Percentiles rank a stretch among this genome's conserved stretches.
Evolutionary conservation across 352 stramenopile species (phyloP).

Genomic region (Phytophthora cryptogea): DNA sequence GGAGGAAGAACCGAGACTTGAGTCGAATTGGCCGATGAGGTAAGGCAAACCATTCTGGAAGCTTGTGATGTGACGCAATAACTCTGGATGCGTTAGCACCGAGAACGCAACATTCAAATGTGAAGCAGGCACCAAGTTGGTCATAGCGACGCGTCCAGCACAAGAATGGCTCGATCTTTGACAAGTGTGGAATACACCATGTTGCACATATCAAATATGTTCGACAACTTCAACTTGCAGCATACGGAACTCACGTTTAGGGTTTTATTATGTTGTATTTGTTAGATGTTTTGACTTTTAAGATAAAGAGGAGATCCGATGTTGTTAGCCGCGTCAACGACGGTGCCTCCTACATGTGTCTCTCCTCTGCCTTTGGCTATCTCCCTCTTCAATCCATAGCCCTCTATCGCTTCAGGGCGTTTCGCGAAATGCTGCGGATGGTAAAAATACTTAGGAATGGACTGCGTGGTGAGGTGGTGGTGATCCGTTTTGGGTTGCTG

Average conservation of each 20-base stretch:
- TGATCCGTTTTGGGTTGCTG: constrained; percentile 24
- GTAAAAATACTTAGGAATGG: constrained; percentile 30
- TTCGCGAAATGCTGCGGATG: constrained; percentile 16
- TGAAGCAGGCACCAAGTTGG: neutral
- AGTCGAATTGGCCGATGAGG: constrained; percentile 24
- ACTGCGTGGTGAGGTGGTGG: too few species aligned
- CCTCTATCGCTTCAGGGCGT: constrained; percentile 8
- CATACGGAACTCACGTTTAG: neutral
- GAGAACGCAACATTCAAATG: constrained; percentile 14
- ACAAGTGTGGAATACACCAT: too few species aligned
- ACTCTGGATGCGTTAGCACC: constrained; percentile 23
- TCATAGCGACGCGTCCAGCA: constrained; percentile 6
- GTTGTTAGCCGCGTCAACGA: too few species aligned
- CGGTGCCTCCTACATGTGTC: too few species aligned
- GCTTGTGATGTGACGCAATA: constrained; percentile 31
- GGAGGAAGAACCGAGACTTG: constrained; percentile 20
- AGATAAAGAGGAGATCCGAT: too few species aligned
- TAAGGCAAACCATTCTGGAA: constrained; percentile 33
- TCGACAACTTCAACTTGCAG: constrained; percentile 15
- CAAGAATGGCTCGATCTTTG: constrained; percentile 8
- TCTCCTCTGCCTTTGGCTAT: too few species aligned
- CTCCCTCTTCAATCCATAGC: too few species aligned
- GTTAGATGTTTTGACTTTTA: too few species aligned
- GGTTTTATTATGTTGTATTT: too few species aligned
- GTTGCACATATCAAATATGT: neutral